Evolutionary conservation across 352 stramenopile species (phyloP), one percentile per base, ranked within the genome.

Genomic region (Phytophthora kernoviae): DNA sequence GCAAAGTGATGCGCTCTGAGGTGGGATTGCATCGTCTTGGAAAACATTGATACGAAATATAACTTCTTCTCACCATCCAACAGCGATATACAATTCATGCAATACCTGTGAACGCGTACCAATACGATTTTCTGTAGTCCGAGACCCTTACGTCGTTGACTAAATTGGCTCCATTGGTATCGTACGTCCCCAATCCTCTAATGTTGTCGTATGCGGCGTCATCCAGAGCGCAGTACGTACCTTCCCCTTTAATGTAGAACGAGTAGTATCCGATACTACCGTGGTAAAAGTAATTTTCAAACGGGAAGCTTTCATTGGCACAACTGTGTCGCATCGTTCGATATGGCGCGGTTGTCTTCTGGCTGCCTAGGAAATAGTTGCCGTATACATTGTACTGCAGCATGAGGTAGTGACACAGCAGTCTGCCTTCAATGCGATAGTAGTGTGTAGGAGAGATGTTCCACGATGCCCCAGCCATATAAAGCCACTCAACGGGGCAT

Each of bases 281-380:
- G 41, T 58, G 51, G 27, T 58, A 58, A 30, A 50, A 50, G 40
- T 58, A 58, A 39, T 50, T 21, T 58, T 44, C 27, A 43, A 58
- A 50, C 18, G 27, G 27, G 40, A 43, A 58, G 27, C 51, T 58
- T 6, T 51, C 27, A 11, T 58, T 27, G 40, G 27, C 39, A 17
- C 51, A 58, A 15, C 30, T 49, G 1, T 17, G 11, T 17, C 39
- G 51, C 3, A 27, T 36, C 15, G 51, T 58, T 11, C 8, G 17
- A 33, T 51, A 58, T 9, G 39, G 51, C 3, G 27, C 9, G 6
- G 24, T 6, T 4, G 36, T 41, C 27, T 47, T 49, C 12, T 49
- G 17, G 37, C 5, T 10, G 17, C 39, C 41, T 2, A 58, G 14
- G 0, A 44, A 50, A 18, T 58, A 58, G 40, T 37, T 58, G 15